Conservation (phyloP, 345 rosid species). For the Durio zibethinus region DNA sequence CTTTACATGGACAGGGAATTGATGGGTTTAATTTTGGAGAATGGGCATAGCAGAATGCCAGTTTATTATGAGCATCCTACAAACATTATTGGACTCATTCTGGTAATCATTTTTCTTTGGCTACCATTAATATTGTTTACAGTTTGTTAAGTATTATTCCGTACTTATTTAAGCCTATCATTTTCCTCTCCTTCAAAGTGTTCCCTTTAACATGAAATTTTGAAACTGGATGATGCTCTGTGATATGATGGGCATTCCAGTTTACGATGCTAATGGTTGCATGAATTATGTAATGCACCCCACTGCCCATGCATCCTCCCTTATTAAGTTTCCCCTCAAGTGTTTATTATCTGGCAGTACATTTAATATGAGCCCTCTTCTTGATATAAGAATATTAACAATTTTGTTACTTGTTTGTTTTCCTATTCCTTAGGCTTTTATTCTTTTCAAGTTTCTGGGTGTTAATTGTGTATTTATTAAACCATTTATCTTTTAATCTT, state of each 20-base stretch:
- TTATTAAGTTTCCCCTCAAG: not conserved
- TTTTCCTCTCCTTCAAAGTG: not conserved
- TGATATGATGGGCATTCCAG: not conserved
- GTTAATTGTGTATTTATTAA: not conserved
- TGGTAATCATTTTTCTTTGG: conserved; percentile 38
- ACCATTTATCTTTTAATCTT: conserved; percentile 1
- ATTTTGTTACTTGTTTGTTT: not conserved
- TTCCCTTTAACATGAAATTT: not conserved
- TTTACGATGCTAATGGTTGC: not conserved
- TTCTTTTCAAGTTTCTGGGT: not conserved
- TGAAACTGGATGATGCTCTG: not conserved
- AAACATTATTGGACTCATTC: conserved; percentile 85
- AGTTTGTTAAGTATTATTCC: not conserved
- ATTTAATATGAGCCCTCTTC: not conserved
- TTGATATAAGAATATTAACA: not conserved
- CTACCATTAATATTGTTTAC: too few species aligned
- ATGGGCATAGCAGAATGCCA: conserved; percentile 98
- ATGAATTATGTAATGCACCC: not conserved
- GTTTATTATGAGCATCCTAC: conserved; percentile 87
- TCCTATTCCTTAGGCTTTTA: not conserved
- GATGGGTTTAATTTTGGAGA: conserved; percentile 73
- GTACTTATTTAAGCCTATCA: not conserved
- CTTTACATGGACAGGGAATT: conserved; percentile 13
- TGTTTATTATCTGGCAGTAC: not conserved
- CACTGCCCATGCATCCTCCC: not conserved